Evolutionary conservation across 805 yeast species (phyloP), one percentile per base, ranked within the genome.

Genomic region (Metschnikowia proteae): DNA sequence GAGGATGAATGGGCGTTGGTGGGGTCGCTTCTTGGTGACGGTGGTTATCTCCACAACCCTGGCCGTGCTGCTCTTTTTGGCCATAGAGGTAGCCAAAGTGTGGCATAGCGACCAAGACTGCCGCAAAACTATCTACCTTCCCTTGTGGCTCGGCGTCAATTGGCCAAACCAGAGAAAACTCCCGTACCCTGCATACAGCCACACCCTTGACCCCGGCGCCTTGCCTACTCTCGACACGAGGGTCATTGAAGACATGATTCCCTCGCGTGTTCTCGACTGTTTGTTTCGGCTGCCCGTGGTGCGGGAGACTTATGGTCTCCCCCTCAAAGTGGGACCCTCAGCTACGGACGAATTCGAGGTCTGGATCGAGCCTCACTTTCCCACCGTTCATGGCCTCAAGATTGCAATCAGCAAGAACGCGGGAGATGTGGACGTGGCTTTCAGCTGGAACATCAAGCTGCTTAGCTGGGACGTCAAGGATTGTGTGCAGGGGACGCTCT

Each of bases 291-390:
- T 36, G 55, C n/a, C 49, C 39, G 37, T 51, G 9, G 54, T 62
- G 7, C 53, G 67, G 47, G 55, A 64, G 50, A 50, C 59, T 3
- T 60, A 63, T 53, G 65, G 68, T 11, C 47, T 70, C 6, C 74
- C 73, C 4, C 51, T 70, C 8, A 45, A 49, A 10, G 48, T 65
- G 8, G 49, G 50, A 5, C 36, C 53, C 4, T 36, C 47, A 1
- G 38, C 43, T 1, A 37, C 22, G 6, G 56, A 40, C 27, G 39
- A 51, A 7, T 60, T 66, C 37, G 47, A 57, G 6, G 60, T 68
- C 2, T 68, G 74, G 73, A 46, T 68, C 8, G 68, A 69, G 48
- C 55, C 62, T 13, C 58, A 55, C 26, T 50, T 54, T 40, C 64
- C 70, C 5, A 60, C 67, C 3, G 47, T 70, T 1, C 65, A 68